Conservation (phyloP, 2,329 filamentous ascomycete species). For the Fusarium sulawesiense region DNA sequence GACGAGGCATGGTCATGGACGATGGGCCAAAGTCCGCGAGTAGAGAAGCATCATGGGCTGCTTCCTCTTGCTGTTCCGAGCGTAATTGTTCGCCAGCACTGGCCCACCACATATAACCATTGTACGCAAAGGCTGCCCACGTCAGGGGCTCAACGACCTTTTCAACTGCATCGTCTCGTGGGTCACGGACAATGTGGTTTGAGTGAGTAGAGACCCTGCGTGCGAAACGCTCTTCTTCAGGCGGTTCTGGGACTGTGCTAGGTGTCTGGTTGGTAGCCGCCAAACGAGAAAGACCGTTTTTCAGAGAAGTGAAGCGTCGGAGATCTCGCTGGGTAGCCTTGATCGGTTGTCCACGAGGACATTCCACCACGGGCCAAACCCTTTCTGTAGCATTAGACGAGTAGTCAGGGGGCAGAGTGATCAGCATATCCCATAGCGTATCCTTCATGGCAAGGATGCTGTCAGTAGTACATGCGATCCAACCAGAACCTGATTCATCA, state of each 20-base stretch:
- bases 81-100: conserved; percentile 79
- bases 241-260: conserved; percentile 46
- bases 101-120: conserved; percentile 91
- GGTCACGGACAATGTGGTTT: conserved; percentile 48
- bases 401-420: conserved; percentile 79
- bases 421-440: conserved; percentile 87
- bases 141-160: conserved; percentile 70
- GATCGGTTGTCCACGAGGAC: conserved; percentile 70
- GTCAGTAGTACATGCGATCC: conserved; percentile 96
- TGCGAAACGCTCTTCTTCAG: conserved; percentile 43
- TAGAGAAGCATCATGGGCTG: conserved; percentile 65
- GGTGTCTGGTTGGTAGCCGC: conserved; percentile 40
- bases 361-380: conserved; percentile 81
- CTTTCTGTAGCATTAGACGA: conserved; percentile 68
- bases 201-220: conserved; percentile 47
- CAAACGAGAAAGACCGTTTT: conserved; percentile 68
- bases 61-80: conserved; percentile 69
- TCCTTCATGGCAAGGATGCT: conserved; percentile 89
- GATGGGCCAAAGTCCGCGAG: conserved; percentile 63
- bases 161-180: conserved; percentile 63
- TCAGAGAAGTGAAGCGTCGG: conserved; percentile 78
- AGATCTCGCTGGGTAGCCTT: conserved; percentile 93
- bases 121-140: conserved; percentile 82
- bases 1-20: conserved; percentile 48
- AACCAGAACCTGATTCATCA: conserved; percentile 71